Base-by-base conservation (phyloP, 2,329 filamentous ascomycete species). In the Helminthosporium solani region DNA sequence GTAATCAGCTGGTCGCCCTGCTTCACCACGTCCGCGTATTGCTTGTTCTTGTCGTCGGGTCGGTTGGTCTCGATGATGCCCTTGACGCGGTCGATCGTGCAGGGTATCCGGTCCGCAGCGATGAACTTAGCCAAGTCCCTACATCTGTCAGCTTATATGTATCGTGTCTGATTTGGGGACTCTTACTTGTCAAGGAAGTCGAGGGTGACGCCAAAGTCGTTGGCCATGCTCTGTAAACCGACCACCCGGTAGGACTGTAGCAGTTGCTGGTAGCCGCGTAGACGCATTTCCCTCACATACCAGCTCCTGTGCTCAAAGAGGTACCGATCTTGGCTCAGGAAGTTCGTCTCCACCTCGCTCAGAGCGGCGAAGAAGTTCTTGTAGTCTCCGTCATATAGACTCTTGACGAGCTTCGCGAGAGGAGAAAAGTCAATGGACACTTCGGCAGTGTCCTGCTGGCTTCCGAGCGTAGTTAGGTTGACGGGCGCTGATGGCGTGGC, bases 31-130 rank as follows among this genome's bases (percentile, higher is more conserved):
- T 99, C 94, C 62, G 91, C 88, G 74, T 99, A 99, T 76, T 99
- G 94, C 81, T 96, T 96, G 80, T 97, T 97, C 85, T 99, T 99
- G 77, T 96, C 91, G 70, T 97, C 94, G 7, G 92, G 91, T 44
- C 94, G 83, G 76, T 96, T 96, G 35, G 94, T 99, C 80, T 97
- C 94, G 63, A 99, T 97, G 60, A 97, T 88, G 57, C 92, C 94
- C 49, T 91, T 89, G 55, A 99, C 94, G 44, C 94, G 88, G 74
- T 99, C 94, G 61, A 99, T 97, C 19, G 91, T 97, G 79, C 94
- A 97, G 42, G 91, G 86, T 65, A 99, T 92, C 60, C 92, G 86
- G 68, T 92, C 90, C 54, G 85, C 90, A 14, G 94, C 94, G 65
- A 99, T 97, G 75, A 99, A 99, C 66, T 90, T 94, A 67, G 92